Base-by-base conservation (phyloP, 2,329 filamentous ascomycete species). In the Thermomyces lanuginosus region DNA sequence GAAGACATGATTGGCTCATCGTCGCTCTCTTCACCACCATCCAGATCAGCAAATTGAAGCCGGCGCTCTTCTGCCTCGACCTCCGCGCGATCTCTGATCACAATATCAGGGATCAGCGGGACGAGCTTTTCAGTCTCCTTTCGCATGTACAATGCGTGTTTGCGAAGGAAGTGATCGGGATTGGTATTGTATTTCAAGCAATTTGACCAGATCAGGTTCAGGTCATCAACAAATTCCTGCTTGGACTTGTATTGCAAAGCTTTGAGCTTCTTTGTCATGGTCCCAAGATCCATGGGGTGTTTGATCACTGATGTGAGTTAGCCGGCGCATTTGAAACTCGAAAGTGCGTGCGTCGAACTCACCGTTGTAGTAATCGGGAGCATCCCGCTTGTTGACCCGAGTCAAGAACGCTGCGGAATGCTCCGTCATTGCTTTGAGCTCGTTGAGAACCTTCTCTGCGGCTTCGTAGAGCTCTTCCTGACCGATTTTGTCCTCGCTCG, bases 1-100 rank as follows among this genome's bases (percentile, higher is more conserved):
- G 86, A 93, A 31, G 89, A 89, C 80, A 95, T 95, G 45, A 98
- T 95, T 6, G 89, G 89, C 53, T 92, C 84, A 47, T 95, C 86
- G 44, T 95, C 86, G 40, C 83, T 92, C 51, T 93, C 86, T 32
- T 93, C 86, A 15, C 69, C 80, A 20, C 66, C 79, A 40, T 86
- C 82, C 23, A 76, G 76, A 26, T 89, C 83, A 35, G 84, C 64
- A 34, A 69, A 80, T 42, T 91, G 81, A 48, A 89, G 77, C 35
- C 83, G 69, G 28, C 86, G 71, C 51, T 69, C 62, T 40, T 89
- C 80, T 9, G 79, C 79, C 55, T 98, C 89, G 5, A 95, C 83
- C 48, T 95, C 89, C 10, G 84, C 89, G 35, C 89, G 76, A 37
- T 92, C 81, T 37, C 83, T 70, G 36, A 98, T 82, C 13, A 75